Percentiles rank a stretch among this genome's conserved stretches.
phyloP scores from a whole-genome alignment of 148 eudicot genomes.

The Camellia granthamiana region DNA sequence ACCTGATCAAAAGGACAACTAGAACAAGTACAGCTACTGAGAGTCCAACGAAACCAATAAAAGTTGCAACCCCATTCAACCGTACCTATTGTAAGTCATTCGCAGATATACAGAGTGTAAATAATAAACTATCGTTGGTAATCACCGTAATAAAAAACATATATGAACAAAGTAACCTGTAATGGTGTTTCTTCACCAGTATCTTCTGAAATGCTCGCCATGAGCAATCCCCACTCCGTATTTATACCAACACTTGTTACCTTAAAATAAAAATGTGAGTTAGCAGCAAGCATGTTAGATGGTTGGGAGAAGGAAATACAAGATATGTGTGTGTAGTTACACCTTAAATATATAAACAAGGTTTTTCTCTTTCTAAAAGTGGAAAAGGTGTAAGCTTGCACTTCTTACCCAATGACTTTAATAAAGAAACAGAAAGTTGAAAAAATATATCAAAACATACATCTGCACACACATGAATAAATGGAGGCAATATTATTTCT shows the following conservation, averaged over 20 bases:
- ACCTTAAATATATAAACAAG: neutral
- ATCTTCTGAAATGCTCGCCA: slow-evolving; percentile 98
- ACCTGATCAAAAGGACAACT: slow-evolving; percentile 68
- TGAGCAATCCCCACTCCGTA: slow-evolving; percentile 97
- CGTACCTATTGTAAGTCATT: slow-evolving; percentile 54
- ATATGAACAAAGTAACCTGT: slow-evolving; percentile 49
- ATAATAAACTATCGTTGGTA: neutral
- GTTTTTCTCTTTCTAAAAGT: neutral
- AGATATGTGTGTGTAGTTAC: neutral
- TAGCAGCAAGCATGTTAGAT: neutral
- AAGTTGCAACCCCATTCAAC: slow-evolving; percentile 90
- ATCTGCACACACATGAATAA: too few relatives aligned
- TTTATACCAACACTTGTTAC: slow-evolving; percentile 91
- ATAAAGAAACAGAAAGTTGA: neutral
- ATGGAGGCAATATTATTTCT: too few relatives aligned
- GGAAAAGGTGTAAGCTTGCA: neutral
- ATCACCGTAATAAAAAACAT: neutral
- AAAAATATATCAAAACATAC: neutral
- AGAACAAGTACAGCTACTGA: slow-evolving; percentile 69
- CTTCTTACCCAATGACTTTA: neutral
- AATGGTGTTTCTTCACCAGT: slow-evolving; percentile 98
- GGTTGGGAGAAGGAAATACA: neutral
- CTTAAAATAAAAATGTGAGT: slow-evolving; percentile 28
- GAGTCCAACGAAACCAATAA: slow-evolving; percentile 82
- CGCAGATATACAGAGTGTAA: neutral